Conservation (phyloP, 352 stramenopile species). For the Heterotrichella gracilis region DNA sequence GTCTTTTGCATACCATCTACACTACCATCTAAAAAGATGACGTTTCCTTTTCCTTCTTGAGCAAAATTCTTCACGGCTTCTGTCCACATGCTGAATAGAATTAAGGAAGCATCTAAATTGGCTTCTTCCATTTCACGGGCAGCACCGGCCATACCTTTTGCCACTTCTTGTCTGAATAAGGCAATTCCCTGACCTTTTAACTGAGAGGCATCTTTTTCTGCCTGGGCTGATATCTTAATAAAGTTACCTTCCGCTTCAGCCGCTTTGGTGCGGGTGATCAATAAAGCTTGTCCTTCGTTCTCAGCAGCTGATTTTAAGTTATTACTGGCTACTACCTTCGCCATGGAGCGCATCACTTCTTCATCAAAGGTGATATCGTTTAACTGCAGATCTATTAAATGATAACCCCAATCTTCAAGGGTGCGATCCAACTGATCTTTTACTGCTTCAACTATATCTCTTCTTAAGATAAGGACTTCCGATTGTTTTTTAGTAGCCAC, state of each 20-base stretch:
- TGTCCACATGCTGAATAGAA: not conserved
- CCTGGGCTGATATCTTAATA: not conserved
- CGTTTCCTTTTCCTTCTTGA: not conserved
- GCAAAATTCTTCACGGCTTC: not conserved
- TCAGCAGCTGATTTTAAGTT: constrained; percentile 2
- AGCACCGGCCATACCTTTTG: not conserved
- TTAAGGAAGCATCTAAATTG: not conserved
- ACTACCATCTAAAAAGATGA: constrained; percentile 2
- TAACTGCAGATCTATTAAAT: not conserved
- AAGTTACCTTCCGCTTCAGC: not conserved
- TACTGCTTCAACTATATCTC: not conserved
- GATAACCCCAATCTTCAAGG: not conserved
- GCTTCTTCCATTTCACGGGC: not conserved
- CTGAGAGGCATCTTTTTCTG: not conserved
- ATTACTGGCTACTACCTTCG: not conserved
- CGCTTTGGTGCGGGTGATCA: not conserved
- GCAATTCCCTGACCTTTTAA: not conserved
- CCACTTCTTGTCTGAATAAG: not conserved
- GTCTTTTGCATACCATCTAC: not conserved
- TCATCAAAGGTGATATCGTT: constrained; percentile 1
- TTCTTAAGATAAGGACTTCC: not conserved
- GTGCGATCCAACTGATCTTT: not conserved
- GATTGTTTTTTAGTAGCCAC: not conserved
- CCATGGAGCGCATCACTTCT: not conserved
- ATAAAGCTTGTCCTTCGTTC: not conserved